These are phyloP conservation scores for Pseudogymnoascus sp. DNA, from an alignment of 2,329 filamentous ascomycete species.

Conservation along the genomic window DNA sequence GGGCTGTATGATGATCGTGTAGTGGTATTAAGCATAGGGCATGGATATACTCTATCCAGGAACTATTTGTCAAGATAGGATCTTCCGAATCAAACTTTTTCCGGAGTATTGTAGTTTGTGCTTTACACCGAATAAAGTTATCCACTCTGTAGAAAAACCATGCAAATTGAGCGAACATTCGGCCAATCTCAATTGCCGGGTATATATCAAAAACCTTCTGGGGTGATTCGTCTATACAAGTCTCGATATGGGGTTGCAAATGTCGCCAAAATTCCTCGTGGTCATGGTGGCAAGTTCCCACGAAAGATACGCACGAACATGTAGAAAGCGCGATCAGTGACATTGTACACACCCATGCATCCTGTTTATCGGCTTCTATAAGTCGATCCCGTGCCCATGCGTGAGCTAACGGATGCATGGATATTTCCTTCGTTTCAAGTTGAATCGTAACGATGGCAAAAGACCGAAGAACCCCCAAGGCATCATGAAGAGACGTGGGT, in stretches of 20 bases:
- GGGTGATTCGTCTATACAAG: background rate
- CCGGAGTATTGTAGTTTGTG: background rate
- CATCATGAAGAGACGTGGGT: background rate
- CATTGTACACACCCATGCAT: background rate
- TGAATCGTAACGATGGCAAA: slow-evolving; percentile 15
- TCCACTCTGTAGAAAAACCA: background rate
- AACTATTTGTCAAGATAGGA: background rate
- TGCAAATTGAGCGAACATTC: background rate
- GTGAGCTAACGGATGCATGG: slow-evolving; percentile 20
- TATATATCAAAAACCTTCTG: background rate
- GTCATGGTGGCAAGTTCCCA: background rate
- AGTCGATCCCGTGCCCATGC: slow-evolving; percentile 19
- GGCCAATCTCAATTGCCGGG: background rate
- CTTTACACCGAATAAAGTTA: background rate
- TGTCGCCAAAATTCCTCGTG: background rate
- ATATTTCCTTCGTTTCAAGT: slow-evolving; percentile 9
- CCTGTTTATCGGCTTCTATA: background rate
- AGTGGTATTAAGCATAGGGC: background rate
- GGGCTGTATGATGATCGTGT: background rate
- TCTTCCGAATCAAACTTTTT: background rate
- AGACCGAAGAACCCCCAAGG: slow-evolving; percentile 7
- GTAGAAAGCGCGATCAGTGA: background rate
- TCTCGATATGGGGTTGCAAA: background rate
- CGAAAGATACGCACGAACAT: background rate
- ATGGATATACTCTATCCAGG: background rate